Conservation (phyloP, 371 early-diverging fungal species). For the Chytridium lagenaria region DNA sequence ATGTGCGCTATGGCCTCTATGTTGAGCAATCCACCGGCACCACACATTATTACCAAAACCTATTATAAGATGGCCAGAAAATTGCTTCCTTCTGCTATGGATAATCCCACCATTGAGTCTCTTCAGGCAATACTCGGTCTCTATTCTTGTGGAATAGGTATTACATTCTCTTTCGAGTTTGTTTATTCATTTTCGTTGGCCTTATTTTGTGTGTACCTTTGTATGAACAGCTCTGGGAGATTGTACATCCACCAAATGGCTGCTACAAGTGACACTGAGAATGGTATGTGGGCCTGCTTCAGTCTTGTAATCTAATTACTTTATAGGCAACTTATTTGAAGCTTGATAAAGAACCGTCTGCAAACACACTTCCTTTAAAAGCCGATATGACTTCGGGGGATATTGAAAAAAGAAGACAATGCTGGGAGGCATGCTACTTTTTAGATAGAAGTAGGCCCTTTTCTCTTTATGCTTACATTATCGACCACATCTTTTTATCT, state of each 20-base stretch:
- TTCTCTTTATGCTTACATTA: neutral
- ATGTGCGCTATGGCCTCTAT: constrained; percentile 3
- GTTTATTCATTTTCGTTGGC: too few species aligned
- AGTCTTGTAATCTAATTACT: neutral
- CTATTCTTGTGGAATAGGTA: constrained; percentile 5
- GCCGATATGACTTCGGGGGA: neutral
- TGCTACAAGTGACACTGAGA: constrained; percentile 6
- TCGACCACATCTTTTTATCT: neutral
- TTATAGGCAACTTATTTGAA: constrained; percentile 2
- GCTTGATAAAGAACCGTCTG: neutral
- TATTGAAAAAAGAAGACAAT: neutral
- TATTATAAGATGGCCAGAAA: constrained; percentile 13
- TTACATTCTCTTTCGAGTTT: too few species aligned
- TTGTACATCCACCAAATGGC: neutral
- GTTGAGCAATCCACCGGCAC: constrained; percentile 12
- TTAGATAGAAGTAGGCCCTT: neutral
- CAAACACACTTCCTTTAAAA: neutral
- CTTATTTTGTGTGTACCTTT: neutral
- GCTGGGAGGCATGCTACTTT: constrained; percentile 18
- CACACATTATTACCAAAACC: constrained; percentile 5
- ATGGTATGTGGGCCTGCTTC: neutral
- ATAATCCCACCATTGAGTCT: neutral
- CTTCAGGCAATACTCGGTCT: neutral
- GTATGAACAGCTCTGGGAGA: constrained; percentile 5
- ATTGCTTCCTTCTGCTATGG: neutral